These are phyloP conservation scores for Lithospermum erythrorhizon DNA, from an alignment of 257 asterid genomes.

Conservation along the genomic window DNA sequence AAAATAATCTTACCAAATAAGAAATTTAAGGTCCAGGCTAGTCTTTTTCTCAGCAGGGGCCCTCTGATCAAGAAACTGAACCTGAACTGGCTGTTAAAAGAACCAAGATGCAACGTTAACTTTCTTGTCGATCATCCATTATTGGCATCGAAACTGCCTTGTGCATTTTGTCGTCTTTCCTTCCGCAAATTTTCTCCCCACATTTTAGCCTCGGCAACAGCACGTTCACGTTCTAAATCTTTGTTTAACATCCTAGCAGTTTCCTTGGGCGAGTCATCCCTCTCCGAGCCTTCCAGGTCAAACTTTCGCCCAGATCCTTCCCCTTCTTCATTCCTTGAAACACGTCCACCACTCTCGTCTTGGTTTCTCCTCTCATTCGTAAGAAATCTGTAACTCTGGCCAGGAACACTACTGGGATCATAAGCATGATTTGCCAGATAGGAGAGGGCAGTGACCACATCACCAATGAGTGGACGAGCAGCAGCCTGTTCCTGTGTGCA, in stretches of 20 bases:
- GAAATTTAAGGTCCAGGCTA: neutral
- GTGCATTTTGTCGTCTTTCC: conserved; percentile 59
- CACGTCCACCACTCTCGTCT: conserved; percentile 44
- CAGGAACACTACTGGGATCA: conserved; percentile 35
- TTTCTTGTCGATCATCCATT: conserved; percentile 18
- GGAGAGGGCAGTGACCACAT: conserved; percentile 91
- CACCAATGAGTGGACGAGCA: conserved; percentile 89
- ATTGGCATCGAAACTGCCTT: conserved; percentile 52
- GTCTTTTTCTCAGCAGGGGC: conserved; percentile 2
- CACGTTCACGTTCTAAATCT: conserved; percentile 81
- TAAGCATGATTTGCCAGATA: conserved; percentile 79
- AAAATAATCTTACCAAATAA: neutral
- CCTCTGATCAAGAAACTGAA: conserved; percentile 6
- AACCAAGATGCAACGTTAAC: conserved; percentile 1
- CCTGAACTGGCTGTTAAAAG: conserved; percentile 1
- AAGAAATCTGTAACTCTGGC: conserved; percentile 19
- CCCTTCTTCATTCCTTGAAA: conserved; percentile 63
- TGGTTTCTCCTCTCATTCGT: conserved; percentile 32
- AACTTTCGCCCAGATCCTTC: conserved; percentile 63
- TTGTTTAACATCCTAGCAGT: conserved; percentile 52
- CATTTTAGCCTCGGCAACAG: conserved; percentile 97
- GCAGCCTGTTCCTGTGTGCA: conserved; percentile 97
- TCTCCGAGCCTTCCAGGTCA: conserved; percentile 75
- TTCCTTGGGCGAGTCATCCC: conserved; percentile 74
- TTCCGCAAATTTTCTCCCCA: conserved; percentile 98